phyloP scores from a whole-genome alignment of 1,139 yeast species.

The Geotrichum fermentans region DNA sequence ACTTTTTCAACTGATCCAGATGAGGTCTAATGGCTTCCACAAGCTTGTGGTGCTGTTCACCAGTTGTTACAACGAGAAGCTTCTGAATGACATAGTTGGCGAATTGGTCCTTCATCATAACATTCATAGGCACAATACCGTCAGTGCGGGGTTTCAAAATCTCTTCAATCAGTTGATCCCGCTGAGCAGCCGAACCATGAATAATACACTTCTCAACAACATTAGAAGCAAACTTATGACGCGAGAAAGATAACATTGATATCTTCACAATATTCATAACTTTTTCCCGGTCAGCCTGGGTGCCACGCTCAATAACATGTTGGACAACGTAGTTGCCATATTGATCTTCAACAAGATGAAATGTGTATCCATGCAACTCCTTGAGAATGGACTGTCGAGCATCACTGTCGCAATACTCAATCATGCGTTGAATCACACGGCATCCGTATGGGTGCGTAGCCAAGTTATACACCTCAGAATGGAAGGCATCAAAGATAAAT shows the following conservation, averaged over 20 bases:
- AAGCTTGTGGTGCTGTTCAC: constrained; percentile 45
- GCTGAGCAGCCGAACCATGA: constrained; percentile 60
- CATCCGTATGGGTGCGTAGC: constrained; percentile 98
- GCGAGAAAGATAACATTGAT: constrained; percentile 74
- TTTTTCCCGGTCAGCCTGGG: constrained; percentile 46
- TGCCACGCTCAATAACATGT: constrained; percentile 83
- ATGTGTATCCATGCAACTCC: constrained; percentile 70
- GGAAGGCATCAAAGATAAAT: constrained; percentile 69
- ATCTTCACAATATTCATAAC: constrained; percentile 49
- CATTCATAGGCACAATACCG: constrained; percentile 38
- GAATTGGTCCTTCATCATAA: constrained; percentile 96
- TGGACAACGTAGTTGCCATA: constrained; percentile 97
- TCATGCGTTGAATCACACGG: constrained; percentile 85
- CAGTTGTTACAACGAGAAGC: constrained; percentile 74
- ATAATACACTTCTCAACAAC: constrained; percentile 93
- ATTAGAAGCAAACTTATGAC: constrained; percentile 95
- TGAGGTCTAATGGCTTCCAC: constrained; percentile 41
- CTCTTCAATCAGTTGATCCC: constrained; percentile 56
- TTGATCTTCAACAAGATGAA: constrained; percentile 84
- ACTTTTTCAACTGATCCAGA: constrained; percentile 39
- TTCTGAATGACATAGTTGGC: constrained; percentile 97
- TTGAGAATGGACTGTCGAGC: constrained; percentile 58
- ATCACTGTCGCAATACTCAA: constrained; percentile 62
- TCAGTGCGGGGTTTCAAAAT: constrained; percentile 49
- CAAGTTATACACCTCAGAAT: constrained; percentile 76